Evolutionary conservation across 129 eudicot genomes (phyloP).

Genomic region (Scalesia atractyloides): DNA sequence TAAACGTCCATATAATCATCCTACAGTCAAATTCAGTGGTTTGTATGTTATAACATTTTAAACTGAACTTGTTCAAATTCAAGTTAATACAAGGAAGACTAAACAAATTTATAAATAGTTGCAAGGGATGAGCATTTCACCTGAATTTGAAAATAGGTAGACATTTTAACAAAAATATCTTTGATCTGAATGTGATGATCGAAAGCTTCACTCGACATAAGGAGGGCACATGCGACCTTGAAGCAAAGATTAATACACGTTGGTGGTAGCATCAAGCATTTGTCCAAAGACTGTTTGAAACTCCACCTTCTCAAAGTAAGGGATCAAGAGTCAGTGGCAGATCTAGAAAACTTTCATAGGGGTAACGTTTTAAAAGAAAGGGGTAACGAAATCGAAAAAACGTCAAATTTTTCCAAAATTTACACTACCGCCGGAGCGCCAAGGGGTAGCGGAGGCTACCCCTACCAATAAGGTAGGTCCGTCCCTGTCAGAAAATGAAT

Average conservation of each 20-base stretch:
- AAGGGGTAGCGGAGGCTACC: too few relatives aligned
- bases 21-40: slow-evolving; percentile 21
- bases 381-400: too few relatives aligned
- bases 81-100: not conserved
- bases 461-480: too few relatives aligned
- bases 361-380: too few relatives aligned
- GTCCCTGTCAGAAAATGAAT: not conserved
- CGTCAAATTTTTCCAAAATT: too few relatives aligned
- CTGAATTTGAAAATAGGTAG: slow-evolving; percentile 74
- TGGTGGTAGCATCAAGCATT: slow-evolving; percentile 73
- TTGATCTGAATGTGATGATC: slow-evolving; percentile 57
- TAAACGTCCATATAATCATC: slow-evolving; percentile 76
- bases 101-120: not conserved
- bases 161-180: slow-evolving; percentile 68
- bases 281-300: slow-evolving; percentile 75
- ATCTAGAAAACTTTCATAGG: too few relatives aligned
- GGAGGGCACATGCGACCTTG: slow-evolving; percentile 76
- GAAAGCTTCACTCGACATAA: slow-evolving; percentile 61
- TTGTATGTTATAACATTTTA: too few relatives aligned
- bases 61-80: not conserved
- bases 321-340: not conserved
- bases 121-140: slow-evolving; percentile 24
- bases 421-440: too few relatives aligned
- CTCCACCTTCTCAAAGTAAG: slow-evolving; percentile 45
- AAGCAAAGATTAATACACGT: not conserved